These are phyloP conservation scores for Dovyalis caffra DNA, from an alignment of 345 rosid species.

Conservation along the genomic window DNA sequence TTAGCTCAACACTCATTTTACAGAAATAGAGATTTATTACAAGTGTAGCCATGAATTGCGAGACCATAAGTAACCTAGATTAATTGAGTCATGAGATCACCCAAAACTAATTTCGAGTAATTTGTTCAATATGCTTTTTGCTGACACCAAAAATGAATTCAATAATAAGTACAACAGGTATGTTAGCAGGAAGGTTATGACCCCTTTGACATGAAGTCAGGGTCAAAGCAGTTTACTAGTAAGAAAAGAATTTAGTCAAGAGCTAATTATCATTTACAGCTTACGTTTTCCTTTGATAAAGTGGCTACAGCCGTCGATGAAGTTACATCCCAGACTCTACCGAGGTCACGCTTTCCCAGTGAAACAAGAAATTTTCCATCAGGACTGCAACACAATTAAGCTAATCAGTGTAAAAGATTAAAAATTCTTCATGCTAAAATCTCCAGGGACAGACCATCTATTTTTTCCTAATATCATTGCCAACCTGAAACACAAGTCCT, in stretches of 20 bases:
- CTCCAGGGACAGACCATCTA: constrained; percentile 14
- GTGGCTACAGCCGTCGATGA: constrained; percentile 55
- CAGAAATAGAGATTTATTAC: not conserved
- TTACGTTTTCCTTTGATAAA: constrained; percentile 65
- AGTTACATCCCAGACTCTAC: constrained; percentile 84
- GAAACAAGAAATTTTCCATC: constrained; percentile 84
- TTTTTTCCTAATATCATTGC: constrained; percentile 1
- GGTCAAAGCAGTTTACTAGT: not conserved
- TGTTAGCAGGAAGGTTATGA: not conserved
- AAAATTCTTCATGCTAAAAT: constrained; percentile 3
- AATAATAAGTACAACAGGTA: not conserved
- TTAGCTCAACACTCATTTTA: constrained; percentile 17
- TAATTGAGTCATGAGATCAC: not conserved
- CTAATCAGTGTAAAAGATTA: constrained; percentile 18
- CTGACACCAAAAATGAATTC: not conserved
- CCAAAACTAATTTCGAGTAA: not conserved
- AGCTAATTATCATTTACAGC: constrained; percentile 14
- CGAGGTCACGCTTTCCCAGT: constrained; percentile 63
- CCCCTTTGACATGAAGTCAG: not conserved
- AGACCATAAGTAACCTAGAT: not conserved
- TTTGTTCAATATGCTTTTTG: not conserved
- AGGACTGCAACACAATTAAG: constrained; percentile 47
- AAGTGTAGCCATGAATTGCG: not conserved
- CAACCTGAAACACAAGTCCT: constrained; percentile 82
- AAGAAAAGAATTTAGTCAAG: not conserved